Percentiles rank a stretch among this genome's conserved stretches.
Conservation (phyloP, 164 flowering plant genomes). For the Santalum album region DNA sequence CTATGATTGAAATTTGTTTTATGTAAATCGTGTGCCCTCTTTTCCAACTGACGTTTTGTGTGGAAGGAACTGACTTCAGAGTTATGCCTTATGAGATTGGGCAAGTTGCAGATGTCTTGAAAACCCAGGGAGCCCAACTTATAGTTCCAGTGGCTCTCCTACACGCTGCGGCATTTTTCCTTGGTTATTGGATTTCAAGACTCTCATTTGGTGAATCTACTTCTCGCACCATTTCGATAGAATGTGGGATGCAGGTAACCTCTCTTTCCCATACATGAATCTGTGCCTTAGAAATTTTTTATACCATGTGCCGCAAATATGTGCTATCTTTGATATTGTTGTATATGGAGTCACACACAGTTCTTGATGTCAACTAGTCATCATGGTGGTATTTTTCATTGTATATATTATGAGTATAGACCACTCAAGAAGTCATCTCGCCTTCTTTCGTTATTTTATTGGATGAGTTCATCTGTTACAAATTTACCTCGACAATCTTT, state of each 20-base stretch:
- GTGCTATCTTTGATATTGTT: too few species aligned
- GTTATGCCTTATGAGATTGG: constrained; percentile 52
- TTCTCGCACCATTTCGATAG: constrained; percentile 92
- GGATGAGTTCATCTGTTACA: too few species aligned
- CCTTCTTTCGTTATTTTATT: too few species aligned
- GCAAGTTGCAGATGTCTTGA: constrained; percentile 88
- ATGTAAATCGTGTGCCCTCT: background rate
- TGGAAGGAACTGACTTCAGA: constrained; percentile 11
- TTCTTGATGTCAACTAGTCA: too few species aligned
- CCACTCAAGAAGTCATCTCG: too few species aligned
- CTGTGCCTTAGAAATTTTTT: background rate
- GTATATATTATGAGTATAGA: too few species aligned
- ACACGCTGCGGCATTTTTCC: constrained; percentile 84
- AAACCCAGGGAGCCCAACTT: constrained; percentile 80
- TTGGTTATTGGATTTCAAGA: constrained; percentile 82
- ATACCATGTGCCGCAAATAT: background rate
- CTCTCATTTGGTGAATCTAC: constrained; percentile 94
- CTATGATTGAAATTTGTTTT: background rate
- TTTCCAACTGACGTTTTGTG: background rate
- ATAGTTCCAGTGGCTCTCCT: constrained; percentile 74
- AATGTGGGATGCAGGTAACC: constrained; percentile 98
- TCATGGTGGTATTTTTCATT: too few species aligned
- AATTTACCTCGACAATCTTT: too few species aligned
- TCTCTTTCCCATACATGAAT: background rate
- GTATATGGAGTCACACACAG: too few species aligned